Evolutionary conservation across 345 rosid genomes (phyloP).

Genomic region (Eucalyptus tenuipes): DNA sequence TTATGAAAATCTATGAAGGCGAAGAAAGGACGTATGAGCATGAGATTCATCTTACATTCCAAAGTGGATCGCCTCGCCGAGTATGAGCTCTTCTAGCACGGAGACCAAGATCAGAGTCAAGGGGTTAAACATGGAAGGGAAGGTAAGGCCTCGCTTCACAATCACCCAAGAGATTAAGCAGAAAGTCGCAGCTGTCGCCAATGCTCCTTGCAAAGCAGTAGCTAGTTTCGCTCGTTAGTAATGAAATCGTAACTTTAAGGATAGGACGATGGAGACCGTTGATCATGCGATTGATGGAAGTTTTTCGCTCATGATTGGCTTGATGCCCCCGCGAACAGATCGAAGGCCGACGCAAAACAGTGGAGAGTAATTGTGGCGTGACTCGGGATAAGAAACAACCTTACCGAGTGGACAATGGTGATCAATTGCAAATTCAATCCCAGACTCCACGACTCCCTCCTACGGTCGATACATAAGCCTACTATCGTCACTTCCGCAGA

Average conservation of each 20-base stretch:
- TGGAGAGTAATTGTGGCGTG: neutral
- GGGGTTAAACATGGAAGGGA: conserved; percentile 41
- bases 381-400: neutral
- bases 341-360: neutral
- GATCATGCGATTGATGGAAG: neutral
- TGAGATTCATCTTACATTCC: conserved; percentile 11
- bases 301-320: neutral
- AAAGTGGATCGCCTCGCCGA: conserved; percentile 10
- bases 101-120: conserved; percentile 22
- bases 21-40: neutral
- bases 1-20: neutral
- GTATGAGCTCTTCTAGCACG: conserved; percentile 13
- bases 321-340: neutral
- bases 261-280: neutral
- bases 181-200: conserved; percentile 24
- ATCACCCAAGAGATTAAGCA: conserved; percentile 14
- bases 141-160: conserved; percentile 24
- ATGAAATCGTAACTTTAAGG: neutral
- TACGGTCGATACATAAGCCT: conserved; percentile 15
- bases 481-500: conserved; percentile 5
- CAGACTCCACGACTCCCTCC: conserved; percentile 8
- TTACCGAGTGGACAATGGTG: conserved; percentile 20
- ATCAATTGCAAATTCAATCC: conserved; percentile 18
- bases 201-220: conserved; percentile 7
- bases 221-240: neutral